phyloP scores from a whole-genome alignment of 73 alveolate species.

The Tetrahymena malaccensis region DNA sequence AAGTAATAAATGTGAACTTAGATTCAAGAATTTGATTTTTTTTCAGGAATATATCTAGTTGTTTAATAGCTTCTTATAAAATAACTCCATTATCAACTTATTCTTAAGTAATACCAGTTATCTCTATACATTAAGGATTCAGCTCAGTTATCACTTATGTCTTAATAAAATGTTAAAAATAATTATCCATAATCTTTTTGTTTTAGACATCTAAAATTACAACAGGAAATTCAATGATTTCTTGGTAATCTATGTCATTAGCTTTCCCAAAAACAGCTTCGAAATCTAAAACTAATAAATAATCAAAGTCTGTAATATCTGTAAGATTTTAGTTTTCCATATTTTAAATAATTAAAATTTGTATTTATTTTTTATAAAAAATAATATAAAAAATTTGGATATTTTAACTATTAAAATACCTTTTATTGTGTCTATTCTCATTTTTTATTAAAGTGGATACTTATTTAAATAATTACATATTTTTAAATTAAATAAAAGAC shows the following conservation, averaged over 20 bases:
- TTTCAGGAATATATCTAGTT: conserved; percentile 26
- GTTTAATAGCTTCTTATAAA: conserved; percentile 45
- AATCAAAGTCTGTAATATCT: conserved; percentile 24
- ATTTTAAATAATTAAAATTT: no score
- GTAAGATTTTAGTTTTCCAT: neutral
- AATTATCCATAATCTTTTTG: conserved; percentile 40
- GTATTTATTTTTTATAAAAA: no score
- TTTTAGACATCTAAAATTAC: conserved; percentile 44
- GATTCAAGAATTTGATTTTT: neutral
- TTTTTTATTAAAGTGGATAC: no score
- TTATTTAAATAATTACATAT: no score
- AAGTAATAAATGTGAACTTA: neutral
- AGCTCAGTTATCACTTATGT: conserved; percentile 60
- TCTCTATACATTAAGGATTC: conserved; percentile 67
- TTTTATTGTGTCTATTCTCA: neutral
- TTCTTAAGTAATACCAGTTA: conserved; percentile 75
- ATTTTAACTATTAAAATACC: neutral
- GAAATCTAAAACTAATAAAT: conserved; percentile 65
- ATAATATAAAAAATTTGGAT: no score
- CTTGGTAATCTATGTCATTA: conserved; percentile 29
- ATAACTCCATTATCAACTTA: conserved; percentile 62
- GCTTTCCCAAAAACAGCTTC: conserved; percentile 69
- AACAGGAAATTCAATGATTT: conserved; percentile 79
- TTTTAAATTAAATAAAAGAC: no score
- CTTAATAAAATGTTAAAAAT: conserved; percentile 48